Evolutionary conservation across 768 basidiomycete species (phyloP), one percentile per base, ranked within the genome.

Genomic region (Hygrocybe coccinea): DNA sequence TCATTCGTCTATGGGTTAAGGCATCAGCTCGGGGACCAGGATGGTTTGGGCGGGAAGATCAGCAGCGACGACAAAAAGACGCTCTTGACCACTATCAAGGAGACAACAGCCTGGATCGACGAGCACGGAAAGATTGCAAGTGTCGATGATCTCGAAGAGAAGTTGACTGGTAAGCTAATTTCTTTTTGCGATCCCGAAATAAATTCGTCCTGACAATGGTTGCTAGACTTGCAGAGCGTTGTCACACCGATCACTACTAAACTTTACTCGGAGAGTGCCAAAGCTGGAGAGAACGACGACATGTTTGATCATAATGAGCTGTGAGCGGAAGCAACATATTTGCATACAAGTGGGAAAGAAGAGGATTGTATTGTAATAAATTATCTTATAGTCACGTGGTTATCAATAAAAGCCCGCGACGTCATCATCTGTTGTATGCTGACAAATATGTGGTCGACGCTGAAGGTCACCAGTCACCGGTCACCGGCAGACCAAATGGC

Each of bases 71-170:
- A 92, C 72, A 91, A 90, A 79, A 87, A 88, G 82, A 83, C 82
- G 7, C 81, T 98, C 59, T 76, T 90, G 52, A 80, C 79, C 19
- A 77, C 85, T 36, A 76, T 97, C 74, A 95, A 95, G 78, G 92
- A 95, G 62, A 83, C 85, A 52, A 85, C 86, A 17, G 91, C 91
- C 55, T 97, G 94, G 94, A 82, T 95, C 53, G 95, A 98, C 46
- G 84, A 88, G 65, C 82, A 92, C 64, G 87, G 87, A 17, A 74
- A 80, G 37, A 74, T 74, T 7, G 95, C 95, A 21, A 79, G 79
- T 34, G 84, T 86, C 43, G 95, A 95, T 68, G 92, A 95, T 55
- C 75, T 94, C 21, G 94, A 97, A 69, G 95, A 97, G 79, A 91
- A 94, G 78, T 75, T 94, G 63, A 75, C 81, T 52, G 79, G 74